These are phyloP conservation scores for Pythium vanterpoolii DNA, from an alignment of 352 stramenopile species.

Conservation along the genomic window DNA sequence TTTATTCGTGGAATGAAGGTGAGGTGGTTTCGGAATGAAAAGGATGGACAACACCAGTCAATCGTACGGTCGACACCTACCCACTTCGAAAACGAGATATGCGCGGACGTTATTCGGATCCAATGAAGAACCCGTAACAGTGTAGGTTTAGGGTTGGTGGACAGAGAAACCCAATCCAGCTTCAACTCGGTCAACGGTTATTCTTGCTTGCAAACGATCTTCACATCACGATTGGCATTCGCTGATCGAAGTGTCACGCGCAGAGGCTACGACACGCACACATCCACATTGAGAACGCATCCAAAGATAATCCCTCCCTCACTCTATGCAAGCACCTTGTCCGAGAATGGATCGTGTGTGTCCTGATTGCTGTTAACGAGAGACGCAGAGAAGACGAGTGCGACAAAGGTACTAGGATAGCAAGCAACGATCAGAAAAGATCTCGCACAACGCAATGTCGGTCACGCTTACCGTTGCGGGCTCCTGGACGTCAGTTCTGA, in stretches of 20 bases:
- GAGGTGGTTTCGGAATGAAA: too few species aligned
- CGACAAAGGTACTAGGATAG: conserved; percentile 18
- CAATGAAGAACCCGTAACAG: neutral
- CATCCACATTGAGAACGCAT: neutral
- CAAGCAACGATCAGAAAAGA: neutral
- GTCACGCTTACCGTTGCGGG: conserved; percentile 10
- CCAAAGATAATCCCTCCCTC: neutral
- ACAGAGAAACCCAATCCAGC: neutral
- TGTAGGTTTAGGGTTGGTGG: conserved; percentile 10
- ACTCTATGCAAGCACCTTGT: conserved; percentile 6
- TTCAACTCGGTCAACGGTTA: conserved; percentile 15
- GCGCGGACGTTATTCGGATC: neutral
- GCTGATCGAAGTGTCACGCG: conserved; percentile 10
- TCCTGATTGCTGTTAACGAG: conserved; percentile 11
- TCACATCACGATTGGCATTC: conserved; percentile 11
- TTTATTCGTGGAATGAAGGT: conserved; percentile 19
- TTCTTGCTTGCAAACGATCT: conserved; percentile 18
- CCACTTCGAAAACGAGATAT: neutral
- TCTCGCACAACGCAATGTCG: neutral
- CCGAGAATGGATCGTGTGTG: neutral
- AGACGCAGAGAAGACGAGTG: conserved; percentile 24
- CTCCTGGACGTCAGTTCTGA: neutral
- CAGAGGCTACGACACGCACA: conserved; percentile 3
- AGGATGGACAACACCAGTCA: neutral
- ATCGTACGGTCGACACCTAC: conserved; percentile 1